Evolutionary conservation across 108 stramenopile genomes (phyloP).

Genomic region (Cyclostephanos tholiformis): DNA sequence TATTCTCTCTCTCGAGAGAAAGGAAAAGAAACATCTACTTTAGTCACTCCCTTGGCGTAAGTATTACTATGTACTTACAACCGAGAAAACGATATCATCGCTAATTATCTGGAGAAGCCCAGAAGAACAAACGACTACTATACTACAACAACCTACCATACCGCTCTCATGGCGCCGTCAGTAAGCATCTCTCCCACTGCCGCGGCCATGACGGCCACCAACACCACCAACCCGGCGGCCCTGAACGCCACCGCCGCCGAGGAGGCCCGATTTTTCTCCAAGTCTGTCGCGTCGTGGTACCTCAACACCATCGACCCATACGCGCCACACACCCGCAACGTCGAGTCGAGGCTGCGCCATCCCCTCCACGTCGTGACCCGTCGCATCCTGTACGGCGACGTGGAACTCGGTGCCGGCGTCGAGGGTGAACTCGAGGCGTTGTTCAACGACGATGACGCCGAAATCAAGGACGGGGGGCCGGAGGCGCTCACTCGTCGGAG

Average conservation of each 20-base stretch:
- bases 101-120: too few species aligned
- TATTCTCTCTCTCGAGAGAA: too few species aligned
- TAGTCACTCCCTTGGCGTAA: background rate
- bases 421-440: slow-evolving; percentile 31
- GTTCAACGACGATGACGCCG: slow-evolving; percentile 50
- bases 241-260: slow-evolving; percentile 38
- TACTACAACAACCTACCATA: too few species aligned
- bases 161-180: background rate
- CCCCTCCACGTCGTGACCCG: slow-evolving; percentile 73
- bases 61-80: too few species aligned
- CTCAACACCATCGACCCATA: slow-evolving; percentile 62
- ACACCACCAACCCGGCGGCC: background rate
- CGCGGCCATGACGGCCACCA: background rate
- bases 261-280: slow-evolving; percentile 56
- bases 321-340: slow-evolving; percentile 61
- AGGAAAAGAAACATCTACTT: background rate
- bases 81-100: too few species aligned
- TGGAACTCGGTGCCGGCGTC: slow-evolving; percentile 1
- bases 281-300: slow-evolving; percentile 66
- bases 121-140: too few species aligned
- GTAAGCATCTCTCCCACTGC: background rate
- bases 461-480: slow-evolving; percentile 37
- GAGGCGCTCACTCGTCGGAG: slow-evolving; percentile 53
- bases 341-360: slow-evolving; percentile 53
- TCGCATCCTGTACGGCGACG: slow-evolving; percentile 50